Base-by-base conservation (phyloP, 805 yeast genomes). In the Candida maris region DNA sequence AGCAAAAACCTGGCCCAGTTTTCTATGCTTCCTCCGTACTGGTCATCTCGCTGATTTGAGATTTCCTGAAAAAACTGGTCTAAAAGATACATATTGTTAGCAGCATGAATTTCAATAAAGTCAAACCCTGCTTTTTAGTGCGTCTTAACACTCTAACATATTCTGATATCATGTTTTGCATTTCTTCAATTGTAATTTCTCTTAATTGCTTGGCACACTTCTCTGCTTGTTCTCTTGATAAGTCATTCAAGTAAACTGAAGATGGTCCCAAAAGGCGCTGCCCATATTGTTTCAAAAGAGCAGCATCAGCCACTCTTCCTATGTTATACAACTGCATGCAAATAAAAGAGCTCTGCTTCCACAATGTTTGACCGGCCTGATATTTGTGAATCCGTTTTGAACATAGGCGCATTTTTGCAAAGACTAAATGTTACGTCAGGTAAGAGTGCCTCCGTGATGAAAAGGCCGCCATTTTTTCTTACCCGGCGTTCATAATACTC, bases 361-460 rank as follows among this genome's bases (percentile, higher is more conserved):
- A 65, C 66, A 42, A 78, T 64, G 39, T 62, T 57, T 43, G 64
- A 65, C 80, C 83, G 77, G 4, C 66, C 68, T 14, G 47, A 50
- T n/a, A 64, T 61, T 46, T 79, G 84, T 20, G 61, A 57, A 4
- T 69, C 67, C 19, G 60, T 66, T 59, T 65, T 68, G 34, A 78
- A 65, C 48, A 77, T 78, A 17, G 83, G 80, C 2, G 62, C 71
- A 21, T 56, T 41, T 12, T 55, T 55, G 40, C 62, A 65, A 15
- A 72, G 64, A 34, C 79, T 61, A 51, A 65, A 64, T 63, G 56
- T 37, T 2, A 59, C 49, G 10, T 76, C 60, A 12, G 69, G 67
- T 47, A 66, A 67, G 1, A 81, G 70, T 12, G 77, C 86, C 53
- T 81, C 88, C 6, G 81, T 61, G 45, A 77, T 70, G 21, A 80